phyloP scores from a whole-genome alignment of 139 green algal genomes.

The Coelastrella sp. region DNA sequence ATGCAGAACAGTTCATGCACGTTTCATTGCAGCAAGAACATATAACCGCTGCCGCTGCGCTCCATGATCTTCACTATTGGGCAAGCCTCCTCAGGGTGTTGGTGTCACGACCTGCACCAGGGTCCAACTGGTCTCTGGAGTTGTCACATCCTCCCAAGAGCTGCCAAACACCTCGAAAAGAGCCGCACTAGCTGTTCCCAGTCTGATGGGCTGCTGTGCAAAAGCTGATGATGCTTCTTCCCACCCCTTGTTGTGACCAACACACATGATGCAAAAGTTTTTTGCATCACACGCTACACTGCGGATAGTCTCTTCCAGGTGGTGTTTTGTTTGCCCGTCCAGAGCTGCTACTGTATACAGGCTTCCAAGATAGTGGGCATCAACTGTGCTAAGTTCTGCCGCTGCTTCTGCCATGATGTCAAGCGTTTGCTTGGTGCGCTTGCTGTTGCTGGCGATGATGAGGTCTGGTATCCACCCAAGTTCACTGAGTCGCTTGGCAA shows the following conservation, averaged over 20 bases:
- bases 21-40: too few relatives aligned
- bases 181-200: conserved; percentile 82
- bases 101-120: conserved; percentile 69
- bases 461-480: conserved; percentile 84
- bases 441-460: conserved; percentile 75
- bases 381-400: conserved; percentile 56
- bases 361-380: conserved; percentile 75
- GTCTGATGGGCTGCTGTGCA: conserved; percentile 64
- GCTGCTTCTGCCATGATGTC: conserved; percentile 76
- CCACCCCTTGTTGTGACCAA: conserved; percentile 90
- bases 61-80: not conserved
- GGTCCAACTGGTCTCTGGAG: conserved; percentile 56
- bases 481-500: conserved; percentile 56
- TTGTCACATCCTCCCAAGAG: conserved; percentile 66
- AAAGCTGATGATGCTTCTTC: conserved; percentile 79
- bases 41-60: too few relatives aligned
- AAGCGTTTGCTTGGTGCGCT: conserved; percentile 85
- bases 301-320: conserved; percentile 66
- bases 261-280: conserved; percentile 75
- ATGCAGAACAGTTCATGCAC: too few relatives aligned
- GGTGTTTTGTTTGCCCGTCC: conserved; percentile 79
- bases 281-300: conserved; percentile 52
- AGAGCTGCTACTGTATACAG: conserved; percentile 87
- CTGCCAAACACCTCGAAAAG: conserved; percentile 69
- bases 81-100: not conserved